Evolutionary conservation across 192 early-diverging fungal genomes (phyloP).

Genomic region (Podochytrium sp.): DNA sequence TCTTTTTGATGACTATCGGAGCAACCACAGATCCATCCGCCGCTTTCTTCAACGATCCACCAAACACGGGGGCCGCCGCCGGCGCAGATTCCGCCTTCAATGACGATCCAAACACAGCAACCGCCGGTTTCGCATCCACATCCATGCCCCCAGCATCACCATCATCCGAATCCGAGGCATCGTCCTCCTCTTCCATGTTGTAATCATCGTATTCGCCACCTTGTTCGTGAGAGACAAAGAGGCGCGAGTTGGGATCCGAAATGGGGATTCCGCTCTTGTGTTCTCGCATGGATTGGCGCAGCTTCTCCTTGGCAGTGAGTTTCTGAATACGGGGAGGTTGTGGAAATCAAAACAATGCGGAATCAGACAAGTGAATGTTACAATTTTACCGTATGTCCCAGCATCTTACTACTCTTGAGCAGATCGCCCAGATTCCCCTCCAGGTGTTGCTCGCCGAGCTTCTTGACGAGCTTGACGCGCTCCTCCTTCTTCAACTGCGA

Average conservation of each 20-base stretch:
- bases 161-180: background rate
- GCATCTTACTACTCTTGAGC: slow-evolving; percentile 45
- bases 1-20: slow-evolving; percentile 37
- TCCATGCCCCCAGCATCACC: background rate
- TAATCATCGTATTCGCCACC: background rate
- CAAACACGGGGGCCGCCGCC: slow-evolving; percentile 26
- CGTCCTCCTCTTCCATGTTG: slow-evolving; percentile 21
- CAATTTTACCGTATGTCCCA: slow-evolving; percentile 40
- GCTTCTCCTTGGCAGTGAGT: slow-evolving; percentile 46
- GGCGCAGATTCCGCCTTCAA: slow-evolving; percentile 15
- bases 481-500: slow-evolving; percentile 66
- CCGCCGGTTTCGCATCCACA: background rate
- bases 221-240: slow-evolving; percentile 43
- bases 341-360: background rate
- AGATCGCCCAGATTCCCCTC: slow-evolving; percentile 31
- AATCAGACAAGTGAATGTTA: background rate
- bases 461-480: slow-evolving; percentile 50
- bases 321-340: slow-evolving; percentile 32
- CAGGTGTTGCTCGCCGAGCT: slow-evolving; percentile 46
- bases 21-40: slow-evolving; percentile 13
- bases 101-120: slow-evolving; percentile 27
- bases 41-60: slow-evolving; percentile 29
- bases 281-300: slow-evolving; percentile 49
- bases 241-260: slow-evolving; percentile 33
- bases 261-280: slow-evolving; percentile 46